Evolutionary conservation across 176 grass and related monocot genomes (phyloP).

Genomic region (Raddia guianensis): DNA sequence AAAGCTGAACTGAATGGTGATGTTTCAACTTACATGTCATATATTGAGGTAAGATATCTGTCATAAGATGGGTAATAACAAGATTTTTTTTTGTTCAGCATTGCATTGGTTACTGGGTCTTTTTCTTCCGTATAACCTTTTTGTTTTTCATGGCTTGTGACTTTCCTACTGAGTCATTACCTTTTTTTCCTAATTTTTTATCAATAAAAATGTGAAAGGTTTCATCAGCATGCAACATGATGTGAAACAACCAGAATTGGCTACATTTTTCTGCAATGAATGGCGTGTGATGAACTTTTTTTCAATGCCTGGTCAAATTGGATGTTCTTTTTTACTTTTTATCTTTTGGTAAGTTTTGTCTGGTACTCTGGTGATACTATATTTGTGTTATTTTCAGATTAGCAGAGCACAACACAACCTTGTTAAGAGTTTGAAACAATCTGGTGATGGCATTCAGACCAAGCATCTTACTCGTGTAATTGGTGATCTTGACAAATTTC

Average conservation of each 20-base stretch:
- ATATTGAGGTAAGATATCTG: slow-evolving; percentile 54
- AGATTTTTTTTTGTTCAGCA: background rate
- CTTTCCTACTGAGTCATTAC: background rate
- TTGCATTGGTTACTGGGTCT: background rate
- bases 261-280: slow-evolving; percentile 6
- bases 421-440: slow-evolving; percentile 60
- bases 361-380: background rate
- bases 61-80: background rate
- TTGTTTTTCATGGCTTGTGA: background rate
- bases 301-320: background rate
- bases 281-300: background rate
- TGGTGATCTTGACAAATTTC: slow-evolving; percentile 59
- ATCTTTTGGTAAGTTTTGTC: background rate
- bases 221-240: background rate
- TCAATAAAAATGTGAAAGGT: background rate
- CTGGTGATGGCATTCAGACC: slow-evolving; percentile 61
- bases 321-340: background rate
- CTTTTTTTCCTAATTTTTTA: slow-evolving; percentile 12
- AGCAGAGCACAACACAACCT: slow-evolving; percentile 58
- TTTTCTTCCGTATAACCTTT: background rate
- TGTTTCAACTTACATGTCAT: slow-evolving; percentile 67
- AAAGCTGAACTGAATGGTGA: slow-evolving; percentile 39
- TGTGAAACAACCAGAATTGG: slow-evolving; percentile 16
- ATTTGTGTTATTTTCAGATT: slow-evolving; percentile 45
- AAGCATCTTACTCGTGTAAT: slow-evolving; percentile 55